Conservation (phyloP, 345 rosid genomes). For the Bretschneidera sinensis region DNA sequence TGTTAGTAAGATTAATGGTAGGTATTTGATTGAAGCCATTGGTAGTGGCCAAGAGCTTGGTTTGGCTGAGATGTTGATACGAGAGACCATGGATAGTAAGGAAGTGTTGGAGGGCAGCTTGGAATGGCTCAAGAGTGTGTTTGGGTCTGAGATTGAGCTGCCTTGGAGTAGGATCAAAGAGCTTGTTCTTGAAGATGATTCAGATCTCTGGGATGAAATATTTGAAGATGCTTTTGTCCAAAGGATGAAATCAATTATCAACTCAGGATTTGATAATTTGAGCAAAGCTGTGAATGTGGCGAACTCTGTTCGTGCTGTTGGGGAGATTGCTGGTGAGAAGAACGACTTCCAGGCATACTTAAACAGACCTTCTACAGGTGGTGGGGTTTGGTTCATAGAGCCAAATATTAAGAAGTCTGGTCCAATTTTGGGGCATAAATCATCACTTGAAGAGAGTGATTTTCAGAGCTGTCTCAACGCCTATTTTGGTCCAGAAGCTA, state of each 20-base stretch:
- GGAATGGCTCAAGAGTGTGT: conserved; percentile 72
- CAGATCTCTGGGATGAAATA: conserved; percentile 80
- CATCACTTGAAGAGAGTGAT: conserved; percentile 56
- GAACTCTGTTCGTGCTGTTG: conserved; percentile 30
- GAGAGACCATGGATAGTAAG: conserved; percentile 62
- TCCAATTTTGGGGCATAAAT: conserved; percentile 39
- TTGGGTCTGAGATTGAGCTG: conserved; percentile 73
- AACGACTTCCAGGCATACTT: conserved; percentile 53
- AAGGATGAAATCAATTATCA: conserved; percentile 58
- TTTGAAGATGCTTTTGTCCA: conserved; percentile 67
- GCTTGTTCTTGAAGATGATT: conserved; percentile 61
- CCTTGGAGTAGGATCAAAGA: conserved; percentile 76
- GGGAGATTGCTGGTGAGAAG: conserved; percentile 31
- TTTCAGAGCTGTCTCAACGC: conserved; percentile 73
- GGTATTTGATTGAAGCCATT: conserved; percentile 44
- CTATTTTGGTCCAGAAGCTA: conserved; percentile 87
- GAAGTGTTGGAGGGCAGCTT: conserved; percentile 61
- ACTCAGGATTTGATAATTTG: conserved; percentile 45
- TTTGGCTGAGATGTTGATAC: conserved; percentile 49
- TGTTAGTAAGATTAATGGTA: conserved; percentile 45
- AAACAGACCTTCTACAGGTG: conserved; percentile 77
- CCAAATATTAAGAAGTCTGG: conserved; percentile 55
- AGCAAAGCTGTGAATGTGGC: conserved; percentile 30
- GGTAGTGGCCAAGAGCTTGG: conserved; percentile 55
- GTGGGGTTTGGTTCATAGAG: conserved; percentile 95